These are phyloP conservation scores for Penicillium expansum DNA, from an alignment of 2,329 filamentous ascomycete genomes.

Conservation along the genomic window DNA sequence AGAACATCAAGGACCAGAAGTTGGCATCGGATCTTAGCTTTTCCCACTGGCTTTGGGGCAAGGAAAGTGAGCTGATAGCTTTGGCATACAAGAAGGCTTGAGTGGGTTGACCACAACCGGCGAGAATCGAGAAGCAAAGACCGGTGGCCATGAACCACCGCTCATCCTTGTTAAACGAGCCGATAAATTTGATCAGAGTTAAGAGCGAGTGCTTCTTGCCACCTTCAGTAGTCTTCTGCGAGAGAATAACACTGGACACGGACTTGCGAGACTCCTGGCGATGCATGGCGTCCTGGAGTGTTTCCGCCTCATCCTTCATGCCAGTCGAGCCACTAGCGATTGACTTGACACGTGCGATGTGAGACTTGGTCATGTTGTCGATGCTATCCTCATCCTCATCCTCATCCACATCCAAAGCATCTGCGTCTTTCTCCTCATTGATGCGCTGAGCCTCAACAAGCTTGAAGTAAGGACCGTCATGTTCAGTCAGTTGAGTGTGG, in stretches of 20 bases:
- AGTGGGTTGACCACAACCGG: conserved; percentile 75
- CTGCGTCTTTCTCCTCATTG: conserved; percentile 51
- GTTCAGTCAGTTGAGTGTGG: conserved; percentile 73
- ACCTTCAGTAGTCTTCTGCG: conserved; percentile 52
- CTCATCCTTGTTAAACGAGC: conserved; percentile 73
- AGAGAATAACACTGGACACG: conserved; percentile 68
- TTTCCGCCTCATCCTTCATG: conserved; percentile 28
- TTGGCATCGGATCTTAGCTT: conserved; percentile 67
- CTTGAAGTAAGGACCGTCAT: conserved; percentile 71
- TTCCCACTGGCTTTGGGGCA: conserved; percentile 52
- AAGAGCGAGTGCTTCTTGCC: conserved; percentile 64
- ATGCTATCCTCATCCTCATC: conserved; percentile 30
- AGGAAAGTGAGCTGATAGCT: conserved; percentile 69
- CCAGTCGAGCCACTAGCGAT: conserved; percentile 29
- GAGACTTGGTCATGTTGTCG: conserved; percentile 25
- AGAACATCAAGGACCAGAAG: conserved; percentile 87
- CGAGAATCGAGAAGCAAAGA: conserved; percentile 70
- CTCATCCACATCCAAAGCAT: conserved; percentile 28
- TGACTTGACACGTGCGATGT: conserved; percentile 34
- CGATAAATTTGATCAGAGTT: conserved; percentile 75
- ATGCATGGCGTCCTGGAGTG: conserved; percentile 34
- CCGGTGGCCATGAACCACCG: conserved; percentile 70
- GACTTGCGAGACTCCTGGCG: conserved; percentile 54
- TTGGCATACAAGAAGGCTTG: conserved; percentile 85
- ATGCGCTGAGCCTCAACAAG: conserved; percentile 89